Evolutionary conservation across 1,139 yeast genomes (phyloP).

Genomic region (Kodamaea anthophila): DNA sequence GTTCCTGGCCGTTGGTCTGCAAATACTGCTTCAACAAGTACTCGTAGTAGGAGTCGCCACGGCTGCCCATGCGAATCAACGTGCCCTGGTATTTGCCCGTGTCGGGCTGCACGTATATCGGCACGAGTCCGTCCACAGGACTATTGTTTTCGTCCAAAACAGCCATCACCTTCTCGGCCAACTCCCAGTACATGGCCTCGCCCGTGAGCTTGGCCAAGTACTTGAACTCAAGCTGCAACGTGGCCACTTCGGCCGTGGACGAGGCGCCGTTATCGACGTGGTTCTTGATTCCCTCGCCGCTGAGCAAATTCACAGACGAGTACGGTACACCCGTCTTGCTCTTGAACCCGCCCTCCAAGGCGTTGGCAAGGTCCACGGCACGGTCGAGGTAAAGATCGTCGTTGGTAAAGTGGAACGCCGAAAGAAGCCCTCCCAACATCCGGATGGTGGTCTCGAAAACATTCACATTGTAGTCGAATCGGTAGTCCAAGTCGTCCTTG

Average conservation of each 20-base stretch:
- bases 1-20: slow-evolving; percentile 62
- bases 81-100: slow-evolving; percentile 63
- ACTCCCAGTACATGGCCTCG: slow-evolving; percentile 70
- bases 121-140: slow-evolving; percentile 74
- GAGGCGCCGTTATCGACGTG: slow-evolving; percentile 65
- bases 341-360: slow-evolving; percentile 61
- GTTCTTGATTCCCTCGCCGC: slow-evolving; percentile 54
- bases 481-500: slow-evolving; percentile 42
- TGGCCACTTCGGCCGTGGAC: slow-evolving; percentile 87
- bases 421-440: slow-evolving; percentile 86
- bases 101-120: slow-evolving; percentile 72
- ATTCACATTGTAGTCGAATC: slow-evolving; percentile 67
- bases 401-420: slow-evolving; percentile 69
- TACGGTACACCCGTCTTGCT: slow-evolving; percentile 67
- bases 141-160: slow-evolving; percentile 45
- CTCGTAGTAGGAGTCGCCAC: slow-evolving; percentile 93
- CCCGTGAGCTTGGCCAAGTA: slow-evolving; percentile 79
- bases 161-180: slow-evolving; percentile 67
- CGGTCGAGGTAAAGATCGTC: slow-evolving; percentile 71
- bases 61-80: slow-evolving; percentile 73
- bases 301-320: slow-evolving; percentile 65
- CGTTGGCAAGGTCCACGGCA: slow-evolving; percentile 68
- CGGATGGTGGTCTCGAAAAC: slow-evolving; percentile 91
- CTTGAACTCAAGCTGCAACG: slow-evolving; percentile 84
- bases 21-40: slow-evolving; percentile 81